Evolutionary conservation across 192 early-diverging fungal species (phyloP), one percentile per base, ranked within the genome.

Genomic region (Coemansia sp.): DNA sequence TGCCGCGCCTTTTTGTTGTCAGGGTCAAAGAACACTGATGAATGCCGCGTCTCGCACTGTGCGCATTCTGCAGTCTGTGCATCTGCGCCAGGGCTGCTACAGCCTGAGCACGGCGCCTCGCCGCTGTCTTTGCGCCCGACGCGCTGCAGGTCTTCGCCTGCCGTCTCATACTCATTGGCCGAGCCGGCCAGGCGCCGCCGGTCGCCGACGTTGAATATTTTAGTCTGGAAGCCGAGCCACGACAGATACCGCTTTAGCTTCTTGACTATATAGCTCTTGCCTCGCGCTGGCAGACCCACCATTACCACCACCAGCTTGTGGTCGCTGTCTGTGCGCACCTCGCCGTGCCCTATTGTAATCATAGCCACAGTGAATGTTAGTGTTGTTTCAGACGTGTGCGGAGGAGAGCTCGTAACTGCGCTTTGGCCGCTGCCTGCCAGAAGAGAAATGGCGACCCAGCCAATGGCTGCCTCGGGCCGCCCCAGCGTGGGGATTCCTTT

Each of bases 191-290:
- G 86, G 58, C 97, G 87, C 50, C 97, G 84, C 9, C 90, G 83
- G 82, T 97, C 97, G 63, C 97, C 97, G 4, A 99, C 97, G 65
- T 99, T 99, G 70, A 99, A 79, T 76, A 91, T 89, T 69, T 85
- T 88, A 11, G 90, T 90, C 63, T 89, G 85, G 61, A 89, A 94
- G 19, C 88, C 88, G 22, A 92, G 78, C 87, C 88, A 90, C 8
- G 84, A 89, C 75, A 92, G 75, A 84, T 94, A 98, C 49, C 94
- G 88, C 67, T 88, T 86, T 23, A 98, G 85, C 69, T 98, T 98
- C 65, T 97, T 97, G 75, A 93, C 93, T 63, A 99, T 90, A 66
- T 97, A 94, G 82, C 85, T 86, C 77, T 99, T 99, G 22, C 97
- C 97, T 51, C 95, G 82, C 5, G 95, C 97, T 27, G 97, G 97